Conservation (phyloP, 495 filamentous ascomycete species). For the Schizothecium vesticola region DNA sequence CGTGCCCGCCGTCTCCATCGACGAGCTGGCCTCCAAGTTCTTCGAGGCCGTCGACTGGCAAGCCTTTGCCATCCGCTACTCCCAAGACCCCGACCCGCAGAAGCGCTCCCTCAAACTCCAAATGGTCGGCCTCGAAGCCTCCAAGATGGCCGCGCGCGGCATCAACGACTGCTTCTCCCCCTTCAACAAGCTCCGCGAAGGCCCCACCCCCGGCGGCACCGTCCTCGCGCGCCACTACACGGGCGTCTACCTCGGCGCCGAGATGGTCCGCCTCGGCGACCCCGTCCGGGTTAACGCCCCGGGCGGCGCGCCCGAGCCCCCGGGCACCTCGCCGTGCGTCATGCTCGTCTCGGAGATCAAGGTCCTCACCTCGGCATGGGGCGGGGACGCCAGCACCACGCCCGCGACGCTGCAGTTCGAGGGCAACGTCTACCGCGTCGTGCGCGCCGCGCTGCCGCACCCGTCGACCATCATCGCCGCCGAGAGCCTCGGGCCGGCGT, state of each 20-base stretch:
- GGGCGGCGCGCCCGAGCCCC: not conserved
- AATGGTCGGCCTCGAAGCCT: conserved; percentile 37
- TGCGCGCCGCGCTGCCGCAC: conserved; percentile 8
- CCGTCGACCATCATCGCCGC: conserved; percentile 3
- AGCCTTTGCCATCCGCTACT: conserved; percentile 11
- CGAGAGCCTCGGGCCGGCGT: conserved; percentile 27
- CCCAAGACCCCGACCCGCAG: conserved; percentile 11
- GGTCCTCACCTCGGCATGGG: conserved; percentile 13
- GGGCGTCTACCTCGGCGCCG: conserved; percentile 42
- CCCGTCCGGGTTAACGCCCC: conserved; percentile 30
- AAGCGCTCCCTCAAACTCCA: conserved; percentile 21
- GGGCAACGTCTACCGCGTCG: conserved; percentile 25
- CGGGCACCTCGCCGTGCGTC: conserved; percentile 24
- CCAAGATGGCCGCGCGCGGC: conserved; percentile 37
- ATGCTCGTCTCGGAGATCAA: conserved; percentile 31
- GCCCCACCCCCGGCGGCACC: conserved; percentile 8
- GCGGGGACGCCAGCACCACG: conserved; percentile 2
- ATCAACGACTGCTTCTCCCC: conserved; percentile 41
- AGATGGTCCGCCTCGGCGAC: conserved; percentile 38
- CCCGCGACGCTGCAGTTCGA: conserved; percentile 23
- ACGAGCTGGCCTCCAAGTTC: conserved; percentile 18
- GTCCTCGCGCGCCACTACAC: conserved; percentile 11
- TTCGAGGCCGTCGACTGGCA: conserved; percentile 30
- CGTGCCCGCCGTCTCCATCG: conserved; percentile 27
- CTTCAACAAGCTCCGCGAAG: conserved; percentile 29